These are phyloP conservation scores for Aspergillus quadricinctus DNA, from an alignment of 2,329 filamentous ascomycete genomes.

Conservation along the genomic window DNA sequence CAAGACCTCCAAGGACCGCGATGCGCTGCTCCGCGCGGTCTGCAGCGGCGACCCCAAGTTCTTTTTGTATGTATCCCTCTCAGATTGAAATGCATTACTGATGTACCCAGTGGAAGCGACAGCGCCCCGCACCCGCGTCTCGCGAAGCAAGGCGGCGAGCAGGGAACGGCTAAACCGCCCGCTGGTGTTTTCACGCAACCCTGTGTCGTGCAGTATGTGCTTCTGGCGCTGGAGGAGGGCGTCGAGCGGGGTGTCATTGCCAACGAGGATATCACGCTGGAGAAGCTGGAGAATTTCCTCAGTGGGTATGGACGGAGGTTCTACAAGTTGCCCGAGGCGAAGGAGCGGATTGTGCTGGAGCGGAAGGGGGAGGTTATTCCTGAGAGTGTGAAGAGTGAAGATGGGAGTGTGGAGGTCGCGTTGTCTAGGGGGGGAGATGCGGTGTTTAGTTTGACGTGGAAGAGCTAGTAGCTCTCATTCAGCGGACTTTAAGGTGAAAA, in stretches of 20 bases:
- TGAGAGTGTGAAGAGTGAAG: neutral
- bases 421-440: neutral
- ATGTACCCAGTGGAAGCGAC: slow-evolving; percentile 50
- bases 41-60: slow-evolving; percentile 55
- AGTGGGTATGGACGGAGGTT: neutral
- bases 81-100: neutral
- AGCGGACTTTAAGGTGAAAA: neutral
- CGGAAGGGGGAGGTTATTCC: neutral
- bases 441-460: neutral
- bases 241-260: neutral
- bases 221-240: neutral
- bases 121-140: slow-evolving; percentile 61
- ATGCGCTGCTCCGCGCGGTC: slow-evolving; percentile 64
- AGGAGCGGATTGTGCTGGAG: neutral
- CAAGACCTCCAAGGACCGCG: slow-evolving; percentile 67
- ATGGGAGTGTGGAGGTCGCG: neutral
- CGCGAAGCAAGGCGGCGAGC: slow-evolving; percentile 50
- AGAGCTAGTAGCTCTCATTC: neutral
- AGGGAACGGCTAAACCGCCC: slow-evolving; percentile 38
- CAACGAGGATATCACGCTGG: neutral
- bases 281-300: neutral
- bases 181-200: slow-evolving; percentile 62
- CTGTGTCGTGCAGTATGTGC: neutral
- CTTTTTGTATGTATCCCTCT: slow-evolving; percentile 47
- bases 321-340: neutral